Base-by-base conservation (phyloP, 495 filamentous ascomycete species). In the Chaetomium fimeti region DNA sequence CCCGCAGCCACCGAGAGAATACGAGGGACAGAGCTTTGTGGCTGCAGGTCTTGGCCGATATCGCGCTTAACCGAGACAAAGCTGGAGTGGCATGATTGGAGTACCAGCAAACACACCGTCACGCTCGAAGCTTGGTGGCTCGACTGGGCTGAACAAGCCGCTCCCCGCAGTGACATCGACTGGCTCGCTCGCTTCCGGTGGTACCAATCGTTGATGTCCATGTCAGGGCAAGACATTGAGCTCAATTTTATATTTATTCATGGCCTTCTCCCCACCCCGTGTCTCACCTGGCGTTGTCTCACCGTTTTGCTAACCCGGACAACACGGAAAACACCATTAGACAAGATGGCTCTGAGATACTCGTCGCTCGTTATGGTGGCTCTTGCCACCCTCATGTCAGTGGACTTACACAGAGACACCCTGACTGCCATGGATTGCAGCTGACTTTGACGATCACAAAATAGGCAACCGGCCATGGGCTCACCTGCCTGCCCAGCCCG, bases 331-430 rank as follows among this genome's bases (percentile, higher is more conserved):
- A 20, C 2, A 45, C 28, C 18, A 5, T 4, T 4, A 56, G 25
- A n/a, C 12, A 54, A 28, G 13, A 61, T 52, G 59, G 36, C 29
- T 16, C 8, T 48, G 18, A 13, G 6, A 20, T 24, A 43, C 7
- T 45, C 51, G 49, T 32, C 36, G 24, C 13, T 55, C 38, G n/a
- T 56, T 22, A 12, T 62, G 36, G 60, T 52, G 2, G 51, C 11
- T 18, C 47, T 56, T 32, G 60, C 40, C 38, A 25, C 60, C 22
- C 20, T 63, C 27, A 25, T 57, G 61, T 63, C 18, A 63, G 61
- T 57, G 20, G 7, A 54, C 48, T 22, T 32, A 16, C 22, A 13
- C 48, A 29, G 9, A 16, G 5, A 13, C 1, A 8, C 16, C 9
- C 13, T 11, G 5, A 16, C 13, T 27, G 5, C 0, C 16, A 20